Conservation (phyloP, 163 green algal species). For the Trebouxia gelatinosa region DNA sequence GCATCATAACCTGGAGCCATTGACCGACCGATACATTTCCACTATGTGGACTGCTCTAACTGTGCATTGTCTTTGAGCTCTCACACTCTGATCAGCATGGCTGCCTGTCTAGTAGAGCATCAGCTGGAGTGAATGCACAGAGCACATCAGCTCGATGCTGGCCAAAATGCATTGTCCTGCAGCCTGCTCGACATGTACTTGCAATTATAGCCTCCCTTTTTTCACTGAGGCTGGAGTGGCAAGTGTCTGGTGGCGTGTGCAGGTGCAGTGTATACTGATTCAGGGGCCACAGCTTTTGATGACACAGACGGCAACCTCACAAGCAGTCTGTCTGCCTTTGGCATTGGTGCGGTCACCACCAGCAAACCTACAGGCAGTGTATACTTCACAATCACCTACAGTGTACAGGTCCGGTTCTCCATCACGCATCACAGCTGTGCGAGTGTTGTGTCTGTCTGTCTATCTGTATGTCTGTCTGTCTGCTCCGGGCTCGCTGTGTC, state of each 20-base stretch:
- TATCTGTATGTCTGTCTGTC: no score
- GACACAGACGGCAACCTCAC: conserved; percentile 45
- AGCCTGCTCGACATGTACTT: neutral
- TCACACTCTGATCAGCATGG: no score
- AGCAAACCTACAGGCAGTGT: conserved; percentile 34
- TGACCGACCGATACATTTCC: no score
- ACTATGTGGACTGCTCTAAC: neutral
- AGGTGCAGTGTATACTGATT: conserved; percentile 28
- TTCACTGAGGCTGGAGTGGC: neutral
- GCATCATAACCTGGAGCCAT: neutral
- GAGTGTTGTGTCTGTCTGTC: no score
- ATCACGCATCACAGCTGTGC: no score
- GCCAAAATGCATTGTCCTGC: neutral
- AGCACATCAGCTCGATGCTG: neutral
- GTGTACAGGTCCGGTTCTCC: conserved; percentile 19
- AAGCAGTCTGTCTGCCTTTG: conserved; percentile 35
- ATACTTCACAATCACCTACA: conserved; percentile 46
- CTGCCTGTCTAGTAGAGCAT: neutral
- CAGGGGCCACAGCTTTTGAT: conserved; percentile 42
- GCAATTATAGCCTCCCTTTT: neutral
- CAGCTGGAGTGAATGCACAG: neutral
- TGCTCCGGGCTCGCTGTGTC: no score
- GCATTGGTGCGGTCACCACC: conserved; percentile 32
- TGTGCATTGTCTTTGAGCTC: neutral
- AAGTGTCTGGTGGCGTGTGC: neutral